phyloP scores from a whole-genome alignment of 2,329 filamentous ascomycete species.

The Pseudopithomyces chartarum region DNA sequence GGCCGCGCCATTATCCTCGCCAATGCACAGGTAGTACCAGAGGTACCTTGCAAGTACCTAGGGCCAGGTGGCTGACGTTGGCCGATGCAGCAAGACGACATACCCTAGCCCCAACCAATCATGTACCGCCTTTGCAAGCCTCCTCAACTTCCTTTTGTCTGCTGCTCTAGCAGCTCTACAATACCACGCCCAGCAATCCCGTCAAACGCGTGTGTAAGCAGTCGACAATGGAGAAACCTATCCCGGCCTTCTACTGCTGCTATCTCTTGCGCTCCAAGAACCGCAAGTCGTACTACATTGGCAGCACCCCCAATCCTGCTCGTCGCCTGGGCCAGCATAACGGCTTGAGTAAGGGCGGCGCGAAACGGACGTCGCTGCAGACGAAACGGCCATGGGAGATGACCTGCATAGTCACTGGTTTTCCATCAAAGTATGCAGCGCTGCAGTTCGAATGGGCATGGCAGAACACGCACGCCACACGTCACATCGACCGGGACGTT shows the following conservation, averaged over 20 bases:
- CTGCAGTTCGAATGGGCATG: slow-evolving; percentile 98
- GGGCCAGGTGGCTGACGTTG: slow-evolving; percentile 2
- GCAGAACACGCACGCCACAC: slow-evolving; percentile 80
- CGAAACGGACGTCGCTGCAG: slow-evolving; percentile 71
- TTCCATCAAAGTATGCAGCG: slow-evolving; percentile 83
- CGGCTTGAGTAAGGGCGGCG: slow-evolving; percentile 80
- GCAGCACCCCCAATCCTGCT: slow-evolving; percentile 86
- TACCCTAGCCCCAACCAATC: slow-evolving; percentile 12
- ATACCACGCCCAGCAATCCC: too few relatives aligned
- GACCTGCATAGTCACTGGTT: slow-evolving; percentile 83
- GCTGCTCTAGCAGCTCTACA: not conserved
- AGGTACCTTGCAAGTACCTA: slow-evolving; percentile 9
- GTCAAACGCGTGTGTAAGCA: too few relatives aligned
- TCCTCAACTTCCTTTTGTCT: slow-evolving; percentile 3
- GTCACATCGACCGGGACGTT: slow-evolving; percentile 67
- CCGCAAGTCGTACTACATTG: slow-evolving; percentile 77
- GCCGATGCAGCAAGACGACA: not conserved
- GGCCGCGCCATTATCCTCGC: slow-evolving; percentile 7
- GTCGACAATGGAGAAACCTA: slow-evolving; percentile 45
- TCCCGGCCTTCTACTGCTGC: slow-evolving; percentile 90
- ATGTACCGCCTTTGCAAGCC: slow-evolving; percentile 1
- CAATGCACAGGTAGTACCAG: slow-evolving; percentile 8
- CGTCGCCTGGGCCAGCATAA: slow-evolving; percentile 91
- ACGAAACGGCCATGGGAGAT: slow-evolving; percentile 79
- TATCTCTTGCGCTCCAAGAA: slow-evolving; percentile 88